A percentile compares a stretch with the other conserved stretches of the same genome.
These are phyloP conservation scores for Linnemannia elongata DNA, from an alignment of 192 early-diverging fungal species.

Conservation along the genomic window DNA sequence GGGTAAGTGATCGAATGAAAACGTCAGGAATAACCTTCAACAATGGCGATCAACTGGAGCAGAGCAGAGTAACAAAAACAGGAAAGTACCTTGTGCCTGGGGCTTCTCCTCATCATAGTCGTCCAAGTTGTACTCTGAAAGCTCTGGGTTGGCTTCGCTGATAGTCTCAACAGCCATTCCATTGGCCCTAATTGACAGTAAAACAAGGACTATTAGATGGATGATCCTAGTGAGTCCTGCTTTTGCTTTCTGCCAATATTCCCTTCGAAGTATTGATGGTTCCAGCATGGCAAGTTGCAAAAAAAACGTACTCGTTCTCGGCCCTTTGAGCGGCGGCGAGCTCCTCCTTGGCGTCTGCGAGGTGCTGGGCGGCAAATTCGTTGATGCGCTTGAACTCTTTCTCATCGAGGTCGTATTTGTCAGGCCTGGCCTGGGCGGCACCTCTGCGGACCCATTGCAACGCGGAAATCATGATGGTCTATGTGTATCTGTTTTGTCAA, in stretches of 20 bases:
- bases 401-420: conserved; percentile 87
- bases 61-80: not conserved
- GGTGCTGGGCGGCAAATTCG: conserved; percentile 72
- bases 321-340: conserved; percentile 65
- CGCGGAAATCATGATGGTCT: conserved; percentile 86
- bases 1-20: too few relatives aligned
- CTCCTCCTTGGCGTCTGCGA: conserved; percentile 75
- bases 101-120: conserved; percentile 90
- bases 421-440: conserved; percentile 85
- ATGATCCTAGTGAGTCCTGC: not conserved
- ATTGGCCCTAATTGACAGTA: conserved; percentile 19
- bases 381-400: conserved; percentile 90
- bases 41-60: not conserved
- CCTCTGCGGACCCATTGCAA: conserved; percentile 95
- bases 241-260: not conserved
- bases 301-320: conserved; percentile 54
- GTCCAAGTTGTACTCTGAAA: conserved; percentile 92
- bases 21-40: not conserved
- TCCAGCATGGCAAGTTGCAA: not conserved
- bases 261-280: not conserved
- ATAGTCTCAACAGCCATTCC: conserved; percentile 55
- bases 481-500: not conserved
- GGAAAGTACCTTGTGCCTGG: conserved; percentile 51
- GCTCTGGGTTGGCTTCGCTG: conserved; percentile 67
- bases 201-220: not conserved